Evolutionary conservation across 129 eudicot genomes (phyloP).

Genomic region (Lactuca saligna): DNA sequence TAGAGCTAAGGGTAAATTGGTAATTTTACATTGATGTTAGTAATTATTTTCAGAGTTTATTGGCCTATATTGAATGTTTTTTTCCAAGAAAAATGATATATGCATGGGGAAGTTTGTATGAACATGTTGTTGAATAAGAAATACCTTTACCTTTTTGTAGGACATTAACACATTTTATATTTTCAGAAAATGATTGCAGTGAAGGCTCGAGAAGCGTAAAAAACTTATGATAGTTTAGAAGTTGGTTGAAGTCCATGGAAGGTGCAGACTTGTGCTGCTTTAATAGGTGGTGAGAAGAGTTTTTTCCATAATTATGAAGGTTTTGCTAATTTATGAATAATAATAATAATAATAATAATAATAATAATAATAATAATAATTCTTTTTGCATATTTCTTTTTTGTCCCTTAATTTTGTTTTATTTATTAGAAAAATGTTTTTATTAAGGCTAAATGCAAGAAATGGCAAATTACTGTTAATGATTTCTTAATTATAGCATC

Average conservation of each 20-base stretch:
- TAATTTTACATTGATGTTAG: not conserved
- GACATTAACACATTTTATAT: not conserved
- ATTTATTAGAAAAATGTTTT: not conserved
- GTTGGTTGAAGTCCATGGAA: constrained; percentile 70
- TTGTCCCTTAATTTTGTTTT: not conserved
- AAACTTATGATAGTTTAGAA: constrained; percentile 51
- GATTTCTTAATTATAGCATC: too few species aligned
- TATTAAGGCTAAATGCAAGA: not conserved
- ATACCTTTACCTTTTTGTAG: too few species aligned
- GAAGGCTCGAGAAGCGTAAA: constrained; percentile 46
- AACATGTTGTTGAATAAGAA: too few species aligned
- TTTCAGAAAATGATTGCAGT: constrained; percentile 37
- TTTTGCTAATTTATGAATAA: constrained; percentile 13
- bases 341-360: not conserved
- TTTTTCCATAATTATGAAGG: constrained; percentile 67
- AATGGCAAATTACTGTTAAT: not conserved
- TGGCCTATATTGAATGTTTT: constrained; percentile 56
- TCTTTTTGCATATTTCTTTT: not conserved
- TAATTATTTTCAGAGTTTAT: constrained; percentile 59
- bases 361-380: not conserved
- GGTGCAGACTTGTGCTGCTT: constrained; percentile 63
- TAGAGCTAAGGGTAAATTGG: not conserved
- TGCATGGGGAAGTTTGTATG: too few species aligned
- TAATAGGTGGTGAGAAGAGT: constrained; percentile 62
- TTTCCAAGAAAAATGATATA: not conserved